A percentile compares a stretch with the other conserved stretches of the same genome.
Conservation (phyloP, 2,329 filamentous ascomycete genomes). For the Helotiales sp. region DNA sequence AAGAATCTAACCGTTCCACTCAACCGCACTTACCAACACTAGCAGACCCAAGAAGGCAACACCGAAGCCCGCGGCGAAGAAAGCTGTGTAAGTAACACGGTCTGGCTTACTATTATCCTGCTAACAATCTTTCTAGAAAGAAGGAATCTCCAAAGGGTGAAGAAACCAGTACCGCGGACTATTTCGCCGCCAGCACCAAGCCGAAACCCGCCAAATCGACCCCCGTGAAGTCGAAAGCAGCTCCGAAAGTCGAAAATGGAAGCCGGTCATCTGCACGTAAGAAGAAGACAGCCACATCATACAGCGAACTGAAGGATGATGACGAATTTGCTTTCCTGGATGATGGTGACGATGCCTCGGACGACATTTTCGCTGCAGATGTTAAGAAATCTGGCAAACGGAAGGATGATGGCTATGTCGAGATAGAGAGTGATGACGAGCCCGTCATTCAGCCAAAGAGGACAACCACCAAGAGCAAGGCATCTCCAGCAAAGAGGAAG, state of each 20-base stretch:
- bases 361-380: conserved; percentile 83
- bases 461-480: conserved; percentile 43
- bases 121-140: conserved; percentile 30
- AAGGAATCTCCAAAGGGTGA: conserved; percentile 41
- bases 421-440: conserved; percentile 72
- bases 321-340: conserved; percentile 65
- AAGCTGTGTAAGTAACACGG: conserved; percentile 52
- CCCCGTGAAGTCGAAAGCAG: conserved; percentile 31
- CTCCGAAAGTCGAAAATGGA: conserved; percentile 29
- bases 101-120: background rate
- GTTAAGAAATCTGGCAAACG: conserved; percentile 67
- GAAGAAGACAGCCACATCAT: conserved; percentile 36
- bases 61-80: conserved; percentile 59
- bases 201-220: conserved; percentile 38
- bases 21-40: conserved; percentile 30
- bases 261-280: conserved; percentile 36
- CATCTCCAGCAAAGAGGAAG: conserved; percentile 42
- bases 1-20: conserved; percentile 46
- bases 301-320: conserved; percentile 46
- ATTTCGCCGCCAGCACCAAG: conserved; percentile 43
- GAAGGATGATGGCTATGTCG: conserved; percentile 76
- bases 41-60: conserved; percentile 55
- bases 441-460: conserved; percentile 63
- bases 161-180: conserved; percentile 43
- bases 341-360: conserved; percentile 76